Conservation (phyloP, 139 green algal genomes). For the Chlorella vulgaris region DNA sequence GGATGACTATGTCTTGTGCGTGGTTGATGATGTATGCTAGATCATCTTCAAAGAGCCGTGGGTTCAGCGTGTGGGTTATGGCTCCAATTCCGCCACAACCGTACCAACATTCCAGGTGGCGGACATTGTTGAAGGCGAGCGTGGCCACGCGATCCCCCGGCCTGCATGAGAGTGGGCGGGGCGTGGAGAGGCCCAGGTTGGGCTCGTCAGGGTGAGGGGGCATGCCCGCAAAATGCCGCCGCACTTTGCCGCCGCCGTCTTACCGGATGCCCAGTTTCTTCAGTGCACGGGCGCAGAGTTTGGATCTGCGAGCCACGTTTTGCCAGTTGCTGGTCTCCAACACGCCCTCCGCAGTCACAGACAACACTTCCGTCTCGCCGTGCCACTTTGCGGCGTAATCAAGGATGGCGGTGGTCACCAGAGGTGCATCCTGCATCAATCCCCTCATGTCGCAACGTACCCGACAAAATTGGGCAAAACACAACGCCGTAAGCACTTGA, state of each 20-base stretch:
- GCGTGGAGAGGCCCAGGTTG: no score
- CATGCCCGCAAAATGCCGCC: no score
- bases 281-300: slow-evolving; percentile 67
- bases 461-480: no score
- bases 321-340: slow-evolving; percentile 56
- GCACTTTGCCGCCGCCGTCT: not conserved
- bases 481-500: no score
- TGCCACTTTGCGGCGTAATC: slow-evolving; percentile 74
- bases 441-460: slow-evolving; percentile 46
- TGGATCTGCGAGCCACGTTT: slow-evolving; percentile 51
- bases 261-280: slow-evolving; percentile 63
- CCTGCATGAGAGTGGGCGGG: not conserved
- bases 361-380: slow-evolving; percentile 42
- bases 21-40: slow-evolving; percentile 68
- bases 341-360: slow-evolving; percentile 37
- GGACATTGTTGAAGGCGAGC: slow-evolving; percentile 78
- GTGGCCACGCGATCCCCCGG: slow-evolving; percentile 71
- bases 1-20: slow-evolving; percentile 52
- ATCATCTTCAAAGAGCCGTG: slow-evolving; percentile 61
- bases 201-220: no score
- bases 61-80: slow-evolving; percentile 76
- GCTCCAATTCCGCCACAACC: slow-evolving; percentile 71
- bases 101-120: slow-evolving; percentile 82
- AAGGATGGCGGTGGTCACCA: slow-evolving; percentile 50
- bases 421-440: slow-evolving; percentile 47